Percentiles rank a stretch among this genome's conserved stretches.
These are phyloP conservation scores for Nemania sp. DNA, from an alignment of 2,329 filamentous ascomycete species.

Conservation along the genomic window DNA sequence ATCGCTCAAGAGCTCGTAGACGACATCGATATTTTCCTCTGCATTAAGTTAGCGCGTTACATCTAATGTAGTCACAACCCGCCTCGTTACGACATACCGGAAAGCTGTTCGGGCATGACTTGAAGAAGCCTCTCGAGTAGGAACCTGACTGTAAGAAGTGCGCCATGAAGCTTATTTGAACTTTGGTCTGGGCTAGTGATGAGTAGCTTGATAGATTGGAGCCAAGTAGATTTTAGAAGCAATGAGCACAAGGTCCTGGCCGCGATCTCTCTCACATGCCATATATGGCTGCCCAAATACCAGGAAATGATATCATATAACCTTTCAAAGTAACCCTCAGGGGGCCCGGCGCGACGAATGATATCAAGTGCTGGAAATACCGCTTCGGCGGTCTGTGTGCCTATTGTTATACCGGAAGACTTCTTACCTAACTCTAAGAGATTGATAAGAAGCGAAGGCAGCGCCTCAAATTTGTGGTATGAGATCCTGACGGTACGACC, in stretches of 20 bases:
- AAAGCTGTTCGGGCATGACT: constrained; percentile 58
- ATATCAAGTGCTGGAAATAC: constrained; percentile 89
- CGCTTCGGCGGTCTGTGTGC: constrained; percentile 69
- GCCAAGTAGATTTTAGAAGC: constrained; percentile 64
- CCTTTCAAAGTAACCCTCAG: constrained; percentile 64
- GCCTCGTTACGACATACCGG: constrained; percentile 53
- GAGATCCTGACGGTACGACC: constrained; percentile 74
- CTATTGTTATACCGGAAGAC: constrained; percentile 49
- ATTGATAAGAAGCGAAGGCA: constrained; percentile 72
- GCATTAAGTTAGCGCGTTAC: constrained; percentile 27
- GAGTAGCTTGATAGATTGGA: constrained; percentile 55
- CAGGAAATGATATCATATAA: constrained; percentile 69
- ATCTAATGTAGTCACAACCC: not conserved
- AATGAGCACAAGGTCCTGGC: constrained; percentile 78
- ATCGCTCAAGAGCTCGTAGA: constrained; percentile 42
- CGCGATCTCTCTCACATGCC: constrained; percentile 86
- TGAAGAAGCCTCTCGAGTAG: constrained; percentile 66
- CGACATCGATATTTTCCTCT: constrained; percentile 41
- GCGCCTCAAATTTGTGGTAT: constrained; percentile 74
- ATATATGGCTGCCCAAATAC: constrained; percentile 76
- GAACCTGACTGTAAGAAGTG: constrained; percentile 67
- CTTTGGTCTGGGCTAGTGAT: constrained; percentile 51
- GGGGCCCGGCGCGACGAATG: constrained; percentile 77
- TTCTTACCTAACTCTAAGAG: constrained; percentile 68
- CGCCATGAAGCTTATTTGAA: constrained; percentile 69